These are phyloP conservation scores for Geotrichum australiense DNA, from an alignment of 1,139 yeast species.

Conservation along the genomic window DNA sequence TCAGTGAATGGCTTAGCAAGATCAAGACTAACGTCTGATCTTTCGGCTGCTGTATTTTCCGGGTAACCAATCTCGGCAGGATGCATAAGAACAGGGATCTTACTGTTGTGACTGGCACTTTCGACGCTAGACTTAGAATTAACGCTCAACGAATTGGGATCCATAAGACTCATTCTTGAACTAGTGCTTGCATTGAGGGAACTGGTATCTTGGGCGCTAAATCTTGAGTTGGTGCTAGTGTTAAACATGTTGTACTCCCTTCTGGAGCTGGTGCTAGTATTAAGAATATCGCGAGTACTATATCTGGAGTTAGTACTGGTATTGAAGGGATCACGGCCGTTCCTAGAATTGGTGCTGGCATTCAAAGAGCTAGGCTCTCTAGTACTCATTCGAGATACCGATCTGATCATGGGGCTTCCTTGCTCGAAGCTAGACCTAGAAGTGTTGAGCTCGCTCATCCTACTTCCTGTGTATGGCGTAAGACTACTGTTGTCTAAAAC, in stretches of 20 bases:
- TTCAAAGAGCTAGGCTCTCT: no score
- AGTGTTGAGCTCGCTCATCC: background rate
- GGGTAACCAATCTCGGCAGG: no score
- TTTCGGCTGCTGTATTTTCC: no score
- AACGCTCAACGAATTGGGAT: background rate
- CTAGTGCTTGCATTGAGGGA: conserved; percentile 2
- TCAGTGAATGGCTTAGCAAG: no score
- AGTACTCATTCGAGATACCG: background rate
- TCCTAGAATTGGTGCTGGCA: conserved; percentile 1
- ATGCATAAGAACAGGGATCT: background rate
- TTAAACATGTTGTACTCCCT: background rate
- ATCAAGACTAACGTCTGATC: no score
- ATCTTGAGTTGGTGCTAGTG: background rate
- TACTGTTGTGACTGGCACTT: conserved; percentile 4
- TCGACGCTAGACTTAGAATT: conserved; percentile 1
- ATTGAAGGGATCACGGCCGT: no score
- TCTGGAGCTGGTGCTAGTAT: conserved; percentile 1
- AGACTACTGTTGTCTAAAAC: background rate
- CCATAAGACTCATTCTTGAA: background rate
- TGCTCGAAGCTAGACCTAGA: background rate
- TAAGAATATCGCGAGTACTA: background rate
- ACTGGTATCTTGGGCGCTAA: background rate
- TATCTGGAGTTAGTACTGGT: background rate
- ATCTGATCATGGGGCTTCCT: background rate
- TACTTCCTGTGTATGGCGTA: background rate